Base-by-base conservation (phyloP, 768 basidiomycete genomes). In the Hericium coralloides region DNA sequence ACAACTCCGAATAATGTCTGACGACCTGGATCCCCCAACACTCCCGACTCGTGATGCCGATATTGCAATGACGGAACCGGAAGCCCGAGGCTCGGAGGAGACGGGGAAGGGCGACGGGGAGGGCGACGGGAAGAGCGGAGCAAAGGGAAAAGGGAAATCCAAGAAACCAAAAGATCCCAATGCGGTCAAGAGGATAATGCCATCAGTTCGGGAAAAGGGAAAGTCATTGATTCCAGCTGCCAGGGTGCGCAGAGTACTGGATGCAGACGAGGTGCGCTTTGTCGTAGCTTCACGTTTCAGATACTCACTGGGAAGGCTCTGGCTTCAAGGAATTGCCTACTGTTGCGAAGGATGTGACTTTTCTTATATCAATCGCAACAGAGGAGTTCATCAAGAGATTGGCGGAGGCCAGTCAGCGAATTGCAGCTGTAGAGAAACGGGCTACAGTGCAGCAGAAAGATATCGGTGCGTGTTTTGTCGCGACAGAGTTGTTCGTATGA, bases 311-410 rank as follows among this genome's bases (percentile, higher is more conserved):
- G 23, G 38, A 36, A 58, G 18, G 17, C 18, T 20, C 31, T 26
- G 49, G 38, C 15, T 31, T 41, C 12, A 26, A 92, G 89, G 89
- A 92, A 48, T 78, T 92, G 53, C 84, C 87, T 0, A 82, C 83
- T 43, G 74, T 91, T 4, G 83, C 85, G 12, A 84, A 76, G 66
- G 92, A 95, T 54, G 91, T 90, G 22, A 79, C 82, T 0, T 83
- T 91, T 62, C 70, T 92, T 59, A 85, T 95, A 49, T 83, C 89
- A 20, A 72, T 92, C 25, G 92, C 92, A 5, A 85, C 93, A 55
- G 93, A 95, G 70, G 87, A 92, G 68, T 95, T 95, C 61, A 85
- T 95, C 53, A 84, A 81, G 67, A 79, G 84, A 52, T 71, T 95
- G 26, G 78, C 80, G 36, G 81, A 86, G 56, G 86, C 89, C 6